Base-by-base conservation (phyloP, 2,329 filamentous ascomycete species). In the Penicillium rolfsii region DNA sequence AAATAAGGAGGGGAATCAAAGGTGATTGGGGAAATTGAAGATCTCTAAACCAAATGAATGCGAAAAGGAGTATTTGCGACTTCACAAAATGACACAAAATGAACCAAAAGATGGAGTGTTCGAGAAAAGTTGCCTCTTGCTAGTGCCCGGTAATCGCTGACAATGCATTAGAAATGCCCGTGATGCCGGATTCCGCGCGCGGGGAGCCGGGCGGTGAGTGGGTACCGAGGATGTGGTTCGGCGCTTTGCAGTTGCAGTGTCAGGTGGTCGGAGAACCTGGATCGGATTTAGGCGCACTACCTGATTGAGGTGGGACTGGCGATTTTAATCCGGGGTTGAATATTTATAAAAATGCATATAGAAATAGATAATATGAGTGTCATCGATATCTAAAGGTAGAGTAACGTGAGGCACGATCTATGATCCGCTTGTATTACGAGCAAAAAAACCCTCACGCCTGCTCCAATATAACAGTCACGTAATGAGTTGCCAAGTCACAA, bases 101-200 rank as follows among this genome's bases (percentile, higher is more conserved):
- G 19, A 22, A 22, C 19, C 19, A 22, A 22, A 22, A 22, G 19
- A 22, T 19, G 19, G 30, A 56, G 54, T 57, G 52, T 57, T 63
- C 41, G 36, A 57, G 60, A 64, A 61, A 33, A 35, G 48, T 58
- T 52, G 38, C 40, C 40, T 58, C 19, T 33, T 52, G 50, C 50
- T 52, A 45, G 28, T 36, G n/a, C 40, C 54, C 59, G 38, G 63
- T 63, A 68, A 62, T 64, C 33, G 67, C 64, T 69, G 62, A 70
- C 66, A 63, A 59, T 53, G 48, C 50, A 70, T 68, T 70, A 67
- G 67, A 67, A 68, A 68, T 69, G 65, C 59, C 58, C 46, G 64
- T 67, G 65, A 65, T 63, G 52, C 36, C 35, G 43, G 26, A 7
- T 40, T 33, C 53, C 53, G 59, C 64, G 66, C 62, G 66, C 62